phyloP scores from a whole-genome alignment of 1,284 basidiomycete genomes.

The Rhodotorula sp. region DNA sequence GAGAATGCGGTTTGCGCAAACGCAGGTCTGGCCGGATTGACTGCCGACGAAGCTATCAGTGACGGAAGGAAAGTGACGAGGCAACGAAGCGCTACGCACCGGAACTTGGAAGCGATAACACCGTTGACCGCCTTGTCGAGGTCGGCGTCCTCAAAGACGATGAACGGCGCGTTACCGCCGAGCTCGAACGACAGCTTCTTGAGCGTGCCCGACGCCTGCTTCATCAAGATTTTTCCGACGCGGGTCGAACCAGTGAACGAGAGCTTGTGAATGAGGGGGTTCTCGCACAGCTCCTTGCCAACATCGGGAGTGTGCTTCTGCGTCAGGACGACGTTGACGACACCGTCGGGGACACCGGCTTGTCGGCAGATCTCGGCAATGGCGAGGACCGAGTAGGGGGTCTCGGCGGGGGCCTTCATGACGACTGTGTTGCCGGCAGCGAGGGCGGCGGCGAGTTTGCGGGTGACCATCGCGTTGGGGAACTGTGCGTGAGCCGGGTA shows the following conservation, averaged over 20 bases:
- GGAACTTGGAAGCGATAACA: slow-evolving; percentile 68
- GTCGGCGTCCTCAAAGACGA: slow-evolving; percentile 95
- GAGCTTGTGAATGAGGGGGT: slow-evolving; percentile 66
- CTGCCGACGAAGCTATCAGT: neutral
- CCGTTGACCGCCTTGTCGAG: slow-evolving; percentile 84
- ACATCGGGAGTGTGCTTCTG: slow-evolving; percentile 72
- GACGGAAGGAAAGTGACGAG: neutral
- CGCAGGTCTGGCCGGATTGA: slow-evolving; percentile 69
- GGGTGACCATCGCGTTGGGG: slow-evolving; percentile 89
- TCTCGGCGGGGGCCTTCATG: slow-evolving; percentile 91
- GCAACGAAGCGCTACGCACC: slow-evolving; percentile 49
- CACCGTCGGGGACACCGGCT: slow-evolving; percentile 89
- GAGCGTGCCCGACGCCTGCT: slow-evolving; percentile 76
- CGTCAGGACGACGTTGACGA: slow-evolving; percentile 90
- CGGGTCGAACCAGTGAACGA: slow-evolving; percentile 83
- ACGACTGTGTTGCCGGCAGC: slow-evolving; percentile 89
- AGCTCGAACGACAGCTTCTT: slow-evolving; percentile 65
- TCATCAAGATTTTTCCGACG: slow-evolving; percentile 86
- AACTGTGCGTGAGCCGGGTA: slow-evolving; percentile 52
- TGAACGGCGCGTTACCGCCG: slow-evolving; percentile 85
- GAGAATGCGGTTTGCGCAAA: slow-evolving; percentile 44
- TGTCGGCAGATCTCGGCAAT: slow-evolving; percentile 66
- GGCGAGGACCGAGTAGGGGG: slow-evolving; percentile 89
- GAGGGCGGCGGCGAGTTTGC: slow-evolving; percentile 83
- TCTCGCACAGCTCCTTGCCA: slow-evolving; percentile 62